A percentile compares a stretch with the other conserved stretches of the same genome.
phyloP scores from a whole-genome alignment of 345 rosid genomes.

The Boechera retrofracta region DNA sequence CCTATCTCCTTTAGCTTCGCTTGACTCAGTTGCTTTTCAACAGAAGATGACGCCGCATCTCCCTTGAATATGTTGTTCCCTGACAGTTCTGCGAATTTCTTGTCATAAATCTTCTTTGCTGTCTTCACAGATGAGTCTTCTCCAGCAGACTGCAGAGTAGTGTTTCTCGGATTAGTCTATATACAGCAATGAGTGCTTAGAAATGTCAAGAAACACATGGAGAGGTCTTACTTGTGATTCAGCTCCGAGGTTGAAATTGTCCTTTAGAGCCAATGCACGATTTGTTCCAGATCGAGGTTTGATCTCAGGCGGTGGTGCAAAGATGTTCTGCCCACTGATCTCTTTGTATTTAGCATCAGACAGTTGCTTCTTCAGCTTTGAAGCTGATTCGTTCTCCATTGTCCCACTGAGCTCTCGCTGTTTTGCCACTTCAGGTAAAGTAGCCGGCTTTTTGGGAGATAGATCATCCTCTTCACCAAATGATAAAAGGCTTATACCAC shows the following conservation, averaged over 20 bases:
- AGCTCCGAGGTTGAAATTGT: conserved; percentile 73
- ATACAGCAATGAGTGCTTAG: background rate
- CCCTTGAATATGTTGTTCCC: conserved; percentile 91
- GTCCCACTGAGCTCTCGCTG: conserved; percentile 96
- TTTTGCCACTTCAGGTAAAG: conserved; percentile 85
- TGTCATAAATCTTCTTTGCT: conserved; percentile 79
- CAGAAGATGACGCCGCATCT: conserved; percentile 57
- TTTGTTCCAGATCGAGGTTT: conserved; percentile 70
- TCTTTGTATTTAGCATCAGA: conserved; percentile 93
- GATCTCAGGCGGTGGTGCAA: conserved; percentile 96
- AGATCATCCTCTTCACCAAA: conserved; percentile 81
- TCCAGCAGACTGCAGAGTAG: conserved; percentile 53
- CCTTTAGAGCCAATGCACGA: conserved; percentile 74
- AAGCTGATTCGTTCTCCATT: conserved; percentile 64
- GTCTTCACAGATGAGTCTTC: conserved; percentile 68
- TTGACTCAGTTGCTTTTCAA: conserved; percentile 66
- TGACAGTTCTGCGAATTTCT: conserved; percentile 80
- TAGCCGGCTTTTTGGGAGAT: conserved; percentile 73
- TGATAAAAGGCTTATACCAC: conserved; percentile 93
- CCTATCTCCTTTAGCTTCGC: conserved; percentile 89
- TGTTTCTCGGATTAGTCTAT: background rate
- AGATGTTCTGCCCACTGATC: conserved; percentile 91
- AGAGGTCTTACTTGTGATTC: conserved; percentile 39
- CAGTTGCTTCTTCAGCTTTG: conserved; percentile 70
- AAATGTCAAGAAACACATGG: background rate